These are phyloP conservation scores for Balansia obtecta DNA, from an alignment of 2,329 filamentous ascomycete species.

Conservation along the genomic window DNA sequence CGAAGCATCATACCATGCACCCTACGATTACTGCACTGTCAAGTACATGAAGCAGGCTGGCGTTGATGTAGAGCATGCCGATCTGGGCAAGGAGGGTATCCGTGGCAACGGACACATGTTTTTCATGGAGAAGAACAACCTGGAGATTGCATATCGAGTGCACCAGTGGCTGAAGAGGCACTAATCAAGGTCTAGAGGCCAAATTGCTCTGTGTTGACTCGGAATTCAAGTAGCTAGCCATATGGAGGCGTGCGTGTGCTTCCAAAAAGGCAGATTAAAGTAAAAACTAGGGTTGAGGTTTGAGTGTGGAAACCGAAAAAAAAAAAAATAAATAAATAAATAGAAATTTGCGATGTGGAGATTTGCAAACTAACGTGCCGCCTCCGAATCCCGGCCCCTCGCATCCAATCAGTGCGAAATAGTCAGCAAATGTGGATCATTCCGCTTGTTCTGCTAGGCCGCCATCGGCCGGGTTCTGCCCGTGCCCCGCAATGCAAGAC, in stretches of 20 bases:
- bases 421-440: background rate
- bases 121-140: slow-evolving; percentile 32
- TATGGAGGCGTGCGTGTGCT: no score
- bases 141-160: slow-evolving; percentile 11
- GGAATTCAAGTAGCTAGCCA: no score
- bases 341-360: no score
- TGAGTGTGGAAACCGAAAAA: no score
- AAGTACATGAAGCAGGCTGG: slow-evolving; percentile 35
- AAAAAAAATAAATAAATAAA: no score
- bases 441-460: background rate
- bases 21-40: slow-evolving; percentile 42
- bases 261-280: no score
- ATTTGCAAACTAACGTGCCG: no score
- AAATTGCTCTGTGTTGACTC: no score
- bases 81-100: slow-evolving; percentile 30
- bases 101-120: slow-evolving; percentile 39
- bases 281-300: no score
- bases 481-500: slow-evolving; percentile 3
- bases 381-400: slow-evolving; percentile 3
- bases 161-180: slow-evolving; percentile 9
- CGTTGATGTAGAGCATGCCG: slow-evolving; percentile 28
- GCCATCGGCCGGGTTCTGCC: slow-evolving; percentile 3
- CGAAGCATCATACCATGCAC: slow-evolving; percentile 37
- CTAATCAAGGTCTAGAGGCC: background rate
- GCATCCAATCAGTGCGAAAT: slow-evolving; percentile 1